A percentile compares a stretch with the other conserved stretches of the same genome.
These are phyloP conservation scores for Hansenula sp. DNA, from an alignment of 1,139 yeast genomes.

Conservation along the genomic window DNA sequence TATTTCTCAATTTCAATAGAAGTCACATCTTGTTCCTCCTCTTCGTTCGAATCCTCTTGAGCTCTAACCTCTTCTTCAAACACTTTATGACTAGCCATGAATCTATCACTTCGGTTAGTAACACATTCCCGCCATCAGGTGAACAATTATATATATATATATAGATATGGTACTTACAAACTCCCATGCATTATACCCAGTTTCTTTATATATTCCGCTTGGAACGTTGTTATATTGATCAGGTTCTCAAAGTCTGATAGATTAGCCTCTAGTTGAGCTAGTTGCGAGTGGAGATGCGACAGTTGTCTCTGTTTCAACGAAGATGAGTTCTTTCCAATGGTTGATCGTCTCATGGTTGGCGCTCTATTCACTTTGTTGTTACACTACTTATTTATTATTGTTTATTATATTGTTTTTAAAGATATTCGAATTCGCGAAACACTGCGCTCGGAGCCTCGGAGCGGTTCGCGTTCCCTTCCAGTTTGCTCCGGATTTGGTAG, in stretches of 20 bases:
- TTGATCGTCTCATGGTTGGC: neutral
- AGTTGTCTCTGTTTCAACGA: conserved; percentile 46
- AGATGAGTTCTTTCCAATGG: neutral
- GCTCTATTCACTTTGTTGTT: no score
- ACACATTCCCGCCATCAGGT: neutral
- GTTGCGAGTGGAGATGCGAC: conserved; percentile 58
- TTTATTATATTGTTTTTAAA: no score
- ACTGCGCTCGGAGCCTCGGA: no score
- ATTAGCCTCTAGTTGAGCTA: conserved; percentile 60
- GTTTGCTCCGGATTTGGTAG: no score
- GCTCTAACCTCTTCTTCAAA: conserved; percentile 44
- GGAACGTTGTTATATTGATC: conserved; percentile 50
- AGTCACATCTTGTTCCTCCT: conserved; percentile 1
- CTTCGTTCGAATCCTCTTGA: conserved; percentile 11
- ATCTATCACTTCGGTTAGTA: conserved; percentile 23
- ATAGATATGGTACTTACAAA: conserved; percentile 31
- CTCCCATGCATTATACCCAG: conserved; percentile 62
- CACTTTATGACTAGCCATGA: conserved; percentile 63
- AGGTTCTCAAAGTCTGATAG: conserved; percentile 53
- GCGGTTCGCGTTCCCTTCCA: no score
- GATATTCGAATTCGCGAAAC: no score
- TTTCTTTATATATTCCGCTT: conserved; percentile 51
- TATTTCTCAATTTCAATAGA: neutral
- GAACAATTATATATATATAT: no score
- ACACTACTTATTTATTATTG: no score